Evolutionary conservation across 148 eudicot genomes (phyloP), one percentile per base, ranked within the genome.

Genomic region (Cornus controversa): DNA sequence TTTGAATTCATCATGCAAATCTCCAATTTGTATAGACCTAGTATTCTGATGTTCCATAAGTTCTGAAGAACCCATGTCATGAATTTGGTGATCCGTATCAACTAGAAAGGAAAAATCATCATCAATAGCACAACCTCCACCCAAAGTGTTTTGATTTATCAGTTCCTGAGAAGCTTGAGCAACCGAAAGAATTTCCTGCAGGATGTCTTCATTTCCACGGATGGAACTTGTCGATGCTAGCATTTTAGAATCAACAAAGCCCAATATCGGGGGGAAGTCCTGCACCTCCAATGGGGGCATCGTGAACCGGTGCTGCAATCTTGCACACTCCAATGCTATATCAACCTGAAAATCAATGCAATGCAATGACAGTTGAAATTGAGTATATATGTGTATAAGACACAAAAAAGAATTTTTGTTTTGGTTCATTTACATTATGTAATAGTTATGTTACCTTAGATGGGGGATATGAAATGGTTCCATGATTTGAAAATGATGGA

Each of bases 321-420:
- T 89, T 80, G 98, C 92, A 72, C 98, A 93, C 77, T 95, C 96
- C 84, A 95, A 77, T 74, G 92, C 94, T 73, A 91, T 87, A 82
- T 94, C 97, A 69, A 86, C 97, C 98, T 93, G 80, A 77, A 68
- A 60, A 60, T 20, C 24, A 60, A 22, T 60, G 25, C 24, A 60
- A 22, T 60, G 25, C n/a, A 54, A 54, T 54, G 15, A 54, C 5
- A 16, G 15, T 54, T 14, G 18, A 45, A 45, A 45, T 8, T 45
- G 9, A 45, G 50, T 45, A 45, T 45, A 10, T 45, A 45, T 45
- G 50, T 45, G 50, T 3, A 11, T 45, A 40, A 40, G 10, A 40
- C 8, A 40, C 9, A 37, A 37, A 37, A 40, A 9, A 0, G 45
- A 40, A 40, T 40, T 40, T 40, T 0, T 40, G 4, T 40, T 6